These are phyloP conservation scores for Xylariaceae sp. DNA, from an alignment of 2,329 filamentous ascomycete genomes.

Conservation along the genomic window DNA sequence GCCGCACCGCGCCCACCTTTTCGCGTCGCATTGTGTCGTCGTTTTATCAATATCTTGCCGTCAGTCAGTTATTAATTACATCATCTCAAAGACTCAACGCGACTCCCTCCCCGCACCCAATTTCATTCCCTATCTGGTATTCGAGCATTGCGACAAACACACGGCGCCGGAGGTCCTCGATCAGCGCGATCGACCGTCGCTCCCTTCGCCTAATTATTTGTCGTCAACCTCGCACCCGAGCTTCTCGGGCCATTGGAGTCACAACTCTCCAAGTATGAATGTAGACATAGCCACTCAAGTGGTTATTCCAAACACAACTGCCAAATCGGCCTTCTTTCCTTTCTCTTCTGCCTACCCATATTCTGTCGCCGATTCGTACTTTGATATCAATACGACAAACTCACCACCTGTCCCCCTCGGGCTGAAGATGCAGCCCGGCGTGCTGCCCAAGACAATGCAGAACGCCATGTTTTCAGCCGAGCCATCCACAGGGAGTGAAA, in stretches of 20 bases:
- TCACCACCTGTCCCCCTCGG: too few species aligned
- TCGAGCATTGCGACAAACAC: constrained; percentile 14
- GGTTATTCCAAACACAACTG: constrained; percentile 20
- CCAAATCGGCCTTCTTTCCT: constrained; percentile 21
- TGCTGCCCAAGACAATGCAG: too few species aligned
- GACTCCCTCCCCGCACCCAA: constrained; percentile 3
- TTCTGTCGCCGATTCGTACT: not conserved
- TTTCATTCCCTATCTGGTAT: not conserved
- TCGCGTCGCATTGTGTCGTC: constrained; percentile 12
- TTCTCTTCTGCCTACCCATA: constrained; percentile 11
- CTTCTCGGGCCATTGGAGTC: constrained; percentile 13
- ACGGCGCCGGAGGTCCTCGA: constrained; percentile 20
- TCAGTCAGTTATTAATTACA: constrained; percentile 9
- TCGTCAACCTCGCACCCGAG: constrained; percentile 6
- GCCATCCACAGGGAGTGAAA: constrained; percentile 33
- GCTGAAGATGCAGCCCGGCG: too few species aligned
- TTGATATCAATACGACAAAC: not conserved
- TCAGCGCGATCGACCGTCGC: constrained; percentile 27
- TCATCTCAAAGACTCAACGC: not conserved
- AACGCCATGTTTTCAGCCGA: constrained; percentile 34
- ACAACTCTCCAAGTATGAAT: constrained; percentile 28
- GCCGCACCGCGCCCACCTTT: constrained; percentile 1
- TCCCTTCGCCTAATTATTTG: not conserved
- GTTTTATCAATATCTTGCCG: not conserved
- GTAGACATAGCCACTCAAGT: constrained; percentile 19